These are phyloP conservation scores for Graphilbum fragrans DNA, from an alignment of 2,329 filamentous ascomycete genomes.

Conservation along the genomic window DNA sequence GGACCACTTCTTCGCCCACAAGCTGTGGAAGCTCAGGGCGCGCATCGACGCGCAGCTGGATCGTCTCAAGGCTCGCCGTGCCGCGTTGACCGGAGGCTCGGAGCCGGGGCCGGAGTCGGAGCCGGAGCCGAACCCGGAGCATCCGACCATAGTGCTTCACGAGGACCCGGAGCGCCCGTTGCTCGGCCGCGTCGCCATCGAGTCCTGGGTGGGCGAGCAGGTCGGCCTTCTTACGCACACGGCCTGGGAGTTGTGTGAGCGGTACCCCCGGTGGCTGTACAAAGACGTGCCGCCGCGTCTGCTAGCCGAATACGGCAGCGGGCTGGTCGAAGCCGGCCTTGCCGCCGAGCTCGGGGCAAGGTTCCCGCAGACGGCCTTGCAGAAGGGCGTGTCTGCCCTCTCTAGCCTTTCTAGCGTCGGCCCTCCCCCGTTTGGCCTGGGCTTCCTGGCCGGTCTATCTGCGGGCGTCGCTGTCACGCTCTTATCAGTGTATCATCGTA, in stretches of 20 bases:
- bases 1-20: conserved; percentile 2
- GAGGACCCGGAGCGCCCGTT: conserved; percentile 1
- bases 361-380: not conserved
- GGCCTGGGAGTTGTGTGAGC: conserved; percentile 1
- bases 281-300: not conserved
- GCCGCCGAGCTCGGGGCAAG: no score
- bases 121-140: no score
- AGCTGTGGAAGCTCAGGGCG: conserved; percentile 1
- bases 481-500: not conserved
- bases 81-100: no score
- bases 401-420: no score
- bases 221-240: not conserved
- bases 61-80: not conserved
- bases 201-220: not conserved
- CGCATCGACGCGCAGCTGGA: conserved; percentile 1
- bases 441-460: not conserved
- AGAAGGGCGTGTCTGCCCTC: no score
- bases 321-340: not conserved
- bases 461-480: not conserved
- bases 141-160: not conserved
- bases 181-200: not conserved
- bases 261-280: conserved; percentile 1
- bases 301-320: not conserved
- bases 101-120: no score
- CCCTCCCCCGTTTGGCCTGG: not conserved